phyloP scores from a whole-genome alignment of 2,329 filamentous ascomycete genomes.

The Pseudopyricularia javanii region DNA sequence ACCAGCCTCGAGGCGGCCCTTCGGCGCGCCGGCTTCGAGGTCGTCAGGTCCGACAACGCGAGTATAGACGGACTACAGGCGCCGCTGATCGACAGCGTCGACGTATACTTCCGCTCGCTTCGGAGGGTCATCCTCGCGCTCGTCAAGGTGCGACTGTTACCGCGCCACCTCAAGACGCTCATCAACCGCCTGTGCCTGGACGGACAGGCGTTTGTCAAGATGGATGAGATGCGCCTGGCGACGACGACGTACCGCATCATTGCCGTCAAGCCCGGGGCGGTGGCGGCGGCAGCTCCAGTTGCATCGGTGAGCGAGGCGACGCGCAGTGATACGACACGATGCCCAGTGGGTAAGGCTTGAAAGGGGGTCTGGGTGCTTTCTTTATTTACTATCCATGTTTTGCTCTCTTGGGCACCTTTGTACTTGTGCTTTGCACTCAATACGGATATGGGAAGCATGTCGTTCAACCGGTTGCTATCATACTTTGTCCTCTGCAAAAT shows the following conservation, averaged over 20 bases:
- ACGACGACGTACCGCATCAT: slow-evolving; percentile 41
- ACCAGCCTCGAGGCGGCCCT: slow-evolving; percentile 31
- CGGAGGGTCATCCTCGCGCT: slow-evolving; percentile 33
- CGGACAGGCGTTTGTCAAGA: slow-evolving; percentile 40
- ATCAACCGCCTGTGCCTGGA: slow-evolving; percentile 40
- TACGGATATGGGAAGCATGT: too few relatives aligned
- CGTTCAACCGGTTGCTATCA: too few relatives aligned
- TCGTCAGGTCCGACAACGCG: slow-evolving; percentile 36
- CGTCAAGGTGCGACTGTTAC: slow-evolving; percentile 32
- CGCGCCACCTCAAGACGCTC: slow-evolving; percentile 37
- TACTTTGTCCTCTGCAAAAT: too few relatives aligned
- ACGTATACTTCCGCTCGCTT: slow-evolving; percentile 39
- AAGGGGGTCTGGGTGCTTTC: too few relatives aligned
- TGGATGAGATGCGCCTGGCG: slow-evolving; percentile 38
- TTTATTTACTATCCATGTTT: too few relatives aligned
- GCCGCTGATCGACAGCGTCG: slow-evolving; percentile 39
- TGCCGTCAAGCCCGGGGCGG: slow-evolving; percentile 26
- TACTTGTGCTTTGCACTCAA: too few relatives aligned
- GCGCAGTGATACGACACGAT: too few relatives aligned
- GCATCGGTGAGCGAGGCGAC: not conserved
- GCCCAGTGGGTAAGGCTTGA: too few relatives aligned
- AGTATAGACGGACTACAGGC: slow-evolving; percentile 37
- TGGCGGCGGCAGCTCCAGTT: not conserved
- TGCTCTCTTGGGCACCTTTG: too few relatives aligned
- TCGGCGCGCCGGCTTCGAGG: slow-evolving; percentile 30